Percentiles rank a stretch among this genome's conserved stretches.
Conservation (phyloP, 2,329 filamentous ascomycete species). For the Trichoderma sp. region DNA sequence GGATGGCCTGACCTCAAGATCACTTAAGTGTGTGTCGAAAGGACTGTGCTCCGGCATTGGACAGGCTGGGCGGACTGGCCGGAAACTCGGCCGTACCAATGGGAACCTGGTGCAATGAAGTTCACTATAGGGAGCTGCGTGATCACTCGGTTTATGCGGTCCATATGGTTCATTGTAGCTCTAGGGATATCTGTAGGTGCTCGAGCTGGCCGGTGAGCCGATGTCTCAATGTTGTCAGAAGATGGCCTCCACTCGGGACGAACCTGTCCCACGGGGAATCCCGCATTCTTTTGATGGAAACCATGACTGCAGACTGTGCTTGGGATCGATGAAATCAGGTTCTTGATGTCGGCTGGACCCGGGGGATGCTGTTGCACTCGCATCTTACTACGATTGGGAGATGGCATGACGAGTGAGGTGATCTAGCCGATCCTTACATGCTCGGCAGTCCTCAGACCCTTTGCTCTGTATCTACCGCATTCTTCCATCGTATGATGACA, state of each 20-base stretch:
- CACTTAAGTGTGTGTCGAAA: background rate
- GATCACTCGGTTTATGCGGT: background rate
- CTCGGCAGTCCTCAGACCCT: background rate
- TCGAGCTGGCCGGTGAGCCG: background rate
- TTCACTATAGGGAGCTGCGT: too few species aligned
- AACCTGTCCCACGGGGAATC: constrained; percentile 19
- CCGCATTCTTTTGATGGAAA: background rate
- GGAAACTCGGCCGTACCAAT: background rate
- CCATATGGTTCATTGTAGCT: background rate
- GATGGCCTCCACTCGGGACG: background rate
- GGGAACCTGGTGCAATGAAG: background rate
- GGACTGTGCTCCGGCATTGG: background rate
- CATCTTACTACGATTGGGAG: background rate
- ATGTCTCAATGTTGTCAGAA: constrained; percentile 9
- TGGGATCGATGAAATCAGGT: background rate
- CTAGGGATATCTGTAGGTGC: too few species aligned
- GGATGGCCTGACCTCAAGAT: constrained; percentile 8
- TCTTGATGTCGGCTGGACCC: background rate
- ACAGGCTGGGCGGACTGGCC: background rate
- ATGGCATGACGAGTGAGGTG: constrained; percentile 25
- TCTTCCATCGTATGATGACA: constrained; percentile 5
- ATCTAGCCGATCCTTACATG: background rate
- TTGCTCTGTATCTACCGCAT: background rate
- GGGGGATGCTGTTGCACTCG: constrained; percentile 7
- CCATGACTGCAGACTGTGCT: background rate